Base-by-base conservation (phyloP, 352 stramenopile genomes). In the Peronosclerospora sorghi region DNA sequence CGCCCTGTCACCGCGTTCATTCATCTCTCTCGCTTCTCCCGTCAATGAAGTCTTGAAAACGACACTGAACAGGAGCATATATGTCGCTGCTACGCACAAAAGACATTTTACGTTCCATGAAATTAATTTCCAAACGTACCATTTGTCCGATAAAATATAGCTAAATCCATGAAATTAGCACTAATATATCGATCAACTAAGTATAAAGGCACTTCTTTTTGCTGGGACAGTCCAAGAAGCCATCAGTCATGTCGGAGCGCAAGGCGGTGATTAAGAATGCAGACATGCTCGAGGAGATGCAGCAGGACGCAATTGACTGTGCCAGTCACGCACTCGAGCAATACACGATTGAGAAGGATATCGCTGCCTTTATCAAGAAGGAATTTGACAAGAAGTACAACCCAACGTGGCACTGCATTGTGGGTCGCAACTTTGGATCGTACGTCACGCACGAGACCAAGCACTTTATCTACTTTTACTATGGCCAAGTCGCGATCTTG, bases 221-320 rank as follows among this genome's bases (percentile, higher is more conserved):
- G n/a, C n/a, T n/a, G n/a, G n/a, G n/a, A n/a, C n/a, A n/a, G n/a
- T n/a, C 26, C 15, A 18, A 21, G 14, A 17, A 21, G 10, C 37
- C n/a, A 36, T 21, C 3, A 45, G 62, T 48, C 45, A 94, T 93
- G 80, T 81, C 83, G 57, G 84, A 96, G 81, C 77, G 92, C 74
- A 98, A 98, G 76, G 95, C 96, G n/a, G 95, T 99, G 34, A 98
- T 99, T 64, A 99, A 99, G 74, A 99, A 98, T 77, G 95, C 96
- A 34, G 95, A 98, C 69, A 99, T 99, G 96, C 92, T 95, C 28
- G 95, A 98, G 64, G 90, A 98, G 61, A 98, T 98, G 95, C 96
- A 99, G 70, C 95, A 99, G 78, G 95, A 98, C 68, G 95, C 95
- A 26, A 94, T 98, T 32, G 96, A 99, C 76, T 96, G 91, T 50